Evolutionary conservation across 805 yeast species (phyloP), one percentile per base, ranked within the genome.

Genomic region (Cyberlindnera mrakii): DNA sequence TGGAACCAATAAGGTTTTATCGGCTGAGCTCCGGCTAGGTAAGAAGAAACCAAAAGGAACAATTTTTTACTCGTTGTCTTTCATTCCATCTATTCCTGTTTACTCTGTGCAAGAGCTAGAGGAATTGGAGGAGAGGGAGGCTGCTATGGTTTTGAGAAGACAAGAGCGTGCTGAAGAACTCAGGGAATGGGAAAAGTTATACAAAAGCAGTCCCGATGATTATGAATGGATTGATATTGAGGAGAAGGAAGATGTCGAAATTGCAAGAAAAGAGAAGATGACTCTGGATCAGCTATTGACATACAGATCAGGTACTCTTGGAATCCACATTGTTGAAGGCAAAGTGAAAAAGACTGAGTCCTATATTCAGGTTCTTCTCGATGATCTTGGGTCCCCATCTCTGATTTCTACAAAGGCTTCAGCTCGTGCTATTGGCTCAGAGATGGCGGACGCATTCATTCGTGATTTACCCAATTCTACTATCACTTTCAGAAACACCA

Each of bases 391-490:
- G 1, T 73, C 69, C 40, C 88, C 93, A 2, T 70, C 78, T 3
- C 78, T 75, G 44, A 68, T 70, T 7, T 66, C 85, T 1, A 60
- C 75, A 10, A 74, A 68, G 53, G 59, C 78, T 2, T 70, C 63
- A 27, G 76, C 76, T 29, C 71, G 72, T 40, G 57, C 48, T 11
- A 59, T 84, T 27, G 55, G 70, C 19, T 56, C 72, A 14, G 75
- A 77, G n/a, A 58, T 63, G 19, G 83, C 80, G 17, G 77, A 72
- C 46, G 76, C 75, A 0, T 84, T 84, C 51, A 69, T 85, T 39
- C 76, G 95, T 60, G 93, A 85, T 59, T 70, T 85, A 53, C 73
- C 75, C 34, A 71, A 83, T 57, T 81, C 89, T 31, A 67, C 62
- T 38, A 49, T 77, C 35, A 62, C 77, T 31, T 64, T 85, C 49